phyloP scores from a whole-genome alignment of 1,284 basidiomycete species.

The Cryptococcus sp. region DNA sequence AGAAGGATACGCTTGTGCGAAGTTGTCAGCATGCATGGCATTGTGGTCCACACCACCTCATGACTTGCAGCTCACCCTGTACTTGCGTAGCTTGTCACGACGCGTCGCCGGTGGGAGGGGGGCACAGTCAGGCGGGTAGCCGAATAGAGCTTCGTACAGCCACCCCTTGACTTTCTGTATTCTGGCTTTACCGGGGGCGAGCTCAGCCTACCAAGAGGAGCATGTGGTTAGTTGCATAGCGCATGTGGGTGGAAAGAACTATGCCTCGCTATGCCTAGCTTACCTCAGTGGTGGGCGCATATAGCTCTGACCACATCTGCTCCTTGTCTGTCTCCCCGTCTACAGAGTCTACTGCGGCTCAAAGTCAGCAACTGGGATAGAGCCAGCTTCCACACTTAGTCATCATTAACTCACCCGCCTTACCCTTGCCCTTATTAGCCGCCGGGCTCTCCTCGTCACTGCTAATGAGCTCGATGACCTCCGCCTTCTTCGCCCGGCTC shows the following conservation, averaged over 20 bases:
- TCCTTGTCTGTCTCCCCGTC: background rate
- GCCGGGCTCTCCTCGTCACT: conserved; percentile 26
- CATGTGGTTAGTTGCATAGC: background rate
- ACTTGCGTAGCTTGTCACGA: conserved; percentile 63
- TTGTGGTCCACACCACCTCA: background rate
- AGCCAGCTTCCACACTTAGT: background rate
- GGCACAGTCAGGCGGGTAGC: conserved; percentile 29
- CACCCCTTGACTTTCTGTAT: conserved; percentile 79
- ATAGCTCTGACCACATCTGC: conserved; percentile 71
- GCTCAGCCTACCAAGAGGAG: conserved; percentile 57
- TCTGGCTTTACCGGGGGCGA: conserved; percentile 86
- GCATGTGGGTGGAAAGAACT: background rate
- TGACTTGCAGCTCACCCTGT: conserved; percentile 60
- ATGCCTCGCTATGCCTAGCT: conserved; percentile 11
- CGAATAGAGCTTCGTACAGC: conserved; percentile 77
- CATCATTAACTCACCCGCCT: background rate
- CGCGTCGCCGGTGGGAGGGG: conserved; percentile 34
- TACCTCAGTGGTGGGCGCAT: conserved; percentile 66
- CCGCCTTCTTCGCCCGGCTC: conserved; percentile 52
- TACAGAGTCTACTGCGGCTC: background rate
- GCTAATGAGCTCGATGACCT: conserved; percentile 29
- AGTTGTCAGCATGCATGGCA: too few relatives aligned
- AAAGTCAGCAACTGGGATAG: too few relatives aligned
- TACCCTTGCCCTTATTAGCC: background rate
- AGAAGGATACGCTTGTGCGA: conserved; percentile 68